Evolutionary conservation across 805 yeast genomes (phyloP).

Genomic region (Metschnikowia continentalis): DNA sequence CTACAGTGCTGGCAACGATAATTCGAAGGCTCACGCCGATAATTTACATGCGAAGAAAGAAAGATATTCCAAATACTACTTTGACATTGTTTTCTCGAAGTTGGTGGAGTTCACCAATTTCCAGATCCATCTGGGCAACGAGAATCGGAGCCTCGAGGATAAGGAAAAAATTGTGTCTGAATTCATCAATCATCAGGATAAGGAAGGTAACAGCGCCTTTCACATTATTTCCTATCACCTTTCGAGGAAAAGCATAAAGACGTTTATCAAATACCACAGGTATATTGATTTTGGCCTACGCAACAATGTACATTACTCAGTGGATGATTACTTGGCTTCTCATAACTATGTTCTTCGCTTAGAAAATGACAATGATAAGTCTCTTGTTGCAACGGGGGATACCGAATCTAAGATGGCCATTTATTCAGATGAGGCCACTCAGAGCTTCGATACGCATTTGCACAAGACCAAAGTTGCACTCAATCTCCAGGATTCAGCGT

Average conservation of each 20-base stretch:
- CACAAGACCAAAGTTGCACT: constrained; percentile 34
- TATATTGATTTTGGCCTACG: constrained; percentile 23
- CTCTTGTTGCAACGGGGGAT: constrained; percentile 7
- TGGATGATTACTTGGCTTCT: constrained; percentile 27
- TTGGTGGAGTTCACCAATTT: constrained; percentile 28
- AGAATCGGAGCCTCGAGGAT: constrained; percentile 14
- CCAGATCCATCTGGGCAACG: constrained; percentile 15
- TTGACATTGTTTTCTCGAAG: constrained; percentile 34
- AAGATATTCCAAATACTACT: constrained; percentile 35
- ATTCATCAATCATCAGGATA: constrained; percentile 82
- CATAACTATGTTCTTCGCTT: constrained; percentile 25
- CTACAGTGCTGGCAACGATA: constrained; percentile 2
- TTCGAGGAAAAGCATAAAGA: constrained; percentile 22
- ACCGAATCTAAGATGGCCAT: constrained; percentile 5
- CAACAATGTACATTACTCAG: constrained; percentile 24
- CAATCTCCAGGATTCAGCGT: constrained; percentile 29
- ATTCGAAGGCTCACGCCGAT: constrained; percentile 3
- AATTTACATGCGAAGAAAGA: constrained; percentile 27
- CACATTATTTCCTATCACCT: constrained; percentile 70
- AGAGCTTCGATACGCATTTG: constrained; percentile 36
- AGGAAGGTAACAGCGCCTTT: constrained; percentile 91
- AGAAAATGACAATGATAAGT: constrained; percentile 12
- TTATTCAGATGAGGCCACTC: constrained; percentile 14
- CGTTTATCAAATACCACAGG: constrained; percentile 23
- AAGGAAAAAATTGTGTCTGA: constrained; percentile 30